Conservation (phyloP, 2,329 filamentous ascomycete species). For the Thermothelomyces thermophilus region DNA sequence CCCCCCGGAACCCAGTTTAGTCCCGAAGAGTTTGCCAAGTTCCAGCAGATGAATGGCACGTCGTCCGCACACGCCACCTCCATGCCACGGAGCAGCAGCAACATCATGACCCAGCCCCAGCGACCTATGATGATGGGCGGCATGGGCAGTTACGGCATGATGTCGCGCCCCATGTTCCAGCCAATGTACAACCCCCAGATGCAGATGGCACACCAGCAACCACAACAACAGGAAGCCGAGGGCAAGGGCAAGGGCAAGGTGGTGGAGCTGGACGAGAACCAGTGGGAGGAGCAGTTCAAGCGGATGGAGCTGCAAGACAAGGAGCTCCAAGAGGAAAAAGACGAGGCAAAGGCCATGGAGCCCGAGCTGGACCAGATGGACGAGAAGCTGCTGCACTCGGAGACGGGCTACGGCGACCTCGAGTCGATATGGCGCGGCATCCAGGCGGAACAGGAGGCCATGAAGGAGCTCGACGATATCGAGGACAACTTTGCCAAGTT, state of each 20-base stretch:
- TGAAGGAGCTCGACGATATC: slow-evolving; percentile 61
- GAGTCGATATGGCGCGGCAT: slow-evolving; percentile 84
- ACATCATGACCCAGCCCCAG: slow-evolving; percentile 40
- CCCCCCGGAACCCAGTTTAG: slow-evolving; percentile 59
- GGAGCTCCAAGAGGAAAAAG: slow-evolving; percentile 42
- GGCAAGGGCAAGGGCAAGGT: slow-evolving; percentile 83
- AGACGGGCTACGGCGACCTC: slow-evolving; percentile 78
- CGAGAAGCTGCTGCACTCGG: slow-evolving; percentile 53
- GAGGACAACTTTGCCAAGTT: slow-evolving; percentile 64
- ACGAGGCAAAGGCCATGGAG: slow-evolving; percentile 67
- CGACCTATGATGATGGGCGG: slow-evolving; percentile 51
- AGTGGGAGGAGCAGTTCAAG: slow-evolving; percentile 96
- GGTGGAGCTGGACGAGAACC: slow-evolving; percentile 85
- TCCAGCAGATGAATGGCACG: slow-evolving; percentile 64
- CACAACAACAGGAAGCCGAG: slow-evolving; percentile 39
- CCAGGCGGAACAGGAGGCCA: slow-evolving; percentile 65
- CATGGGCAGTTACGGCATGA: slow-evolving; percentile 42
- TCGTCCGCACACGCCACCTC: slow-evolving; percentile 44
- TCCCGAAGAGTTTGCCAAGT: slow-evolving; percentile 79
- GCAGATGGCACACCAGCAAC: slow-evolving; percentile 40
- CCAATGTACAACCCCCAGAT: slow-evolving; percentile 33
- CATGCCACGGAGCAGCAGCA: slow-evolving; percentile 48
- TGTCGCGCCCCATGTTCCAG: slow-evolving; percentile 48
- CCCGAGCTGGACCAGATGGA: slow-evolving; percentile 85
- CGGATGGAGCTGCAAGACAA: slow-evolving; percentile 68